These are phyloP conservation scores for Acanthamoeba healyi DNA, from an alignment of 208 protist species.

Conservation along the genomic window DNA sequence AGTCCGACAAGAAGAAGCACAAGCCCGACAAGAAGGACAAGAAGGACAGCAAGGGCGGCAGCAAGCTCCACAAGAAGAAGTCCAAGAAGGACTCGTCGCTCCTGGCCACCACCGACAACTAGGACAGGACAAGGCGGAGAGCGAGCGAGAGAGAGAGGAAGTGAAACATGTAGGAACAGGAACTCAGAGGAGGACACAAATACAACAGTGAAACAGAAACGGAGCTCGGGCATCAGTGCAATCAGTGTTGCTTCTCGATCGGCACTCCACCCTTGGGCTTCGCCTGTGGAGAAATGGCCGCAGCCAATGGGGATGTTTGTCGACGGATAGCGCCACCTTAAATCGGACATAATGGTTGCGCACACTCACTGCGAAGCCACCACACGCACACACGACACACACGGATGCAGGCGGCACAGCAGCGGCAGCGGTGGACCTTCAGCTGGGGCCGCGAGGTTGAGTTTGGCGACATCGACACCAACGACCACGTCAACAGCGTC, in stretches of 20 bases:
- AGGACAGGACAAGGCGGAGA: too few relatives aligned
- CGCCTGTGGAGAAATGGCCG: too few relatives aligned
- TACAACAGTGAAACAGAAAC: too few relatives aligned
- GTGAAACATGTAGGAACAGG: neutral
- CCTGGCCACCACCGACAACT: neutral
- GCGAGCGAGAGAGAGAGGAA: too few relatives aligned
- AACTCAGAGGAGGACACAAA: neutral
- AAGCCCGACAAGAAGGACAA: neutral
- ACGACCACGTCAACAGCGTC: constrained; percentile 28
- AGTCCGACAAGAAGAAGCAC: neutral
- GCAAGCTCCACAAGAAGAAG: constrained; percentile 27
- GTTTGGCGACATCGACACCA: constrained; percentile 27
- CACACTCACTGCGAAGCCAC: too few relatives aligned
- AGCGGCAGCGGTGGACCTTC: neutral
- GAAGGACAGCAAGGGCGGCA: neutral
- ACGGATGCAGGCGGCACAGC: neutral
- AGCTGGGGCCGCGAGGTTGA: neutral
- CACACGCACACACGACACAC: neutral
- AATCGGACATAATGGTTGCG: too few relatives aligned
- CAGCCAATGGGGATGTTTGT: too few relatives aligned
- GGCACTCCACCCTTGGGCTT: too few relatives aligned
- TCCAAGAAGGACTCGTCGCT: neutral
- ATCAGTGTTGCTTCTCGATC: too few relatives aligned
- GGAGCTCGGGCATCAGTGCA: too few relatives aligned
- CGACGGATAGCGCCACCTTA: too few relatives aligned